phyloP scores from a whole-genome alignment of 129 eudicot species.

The Logfia minima region DNA sequence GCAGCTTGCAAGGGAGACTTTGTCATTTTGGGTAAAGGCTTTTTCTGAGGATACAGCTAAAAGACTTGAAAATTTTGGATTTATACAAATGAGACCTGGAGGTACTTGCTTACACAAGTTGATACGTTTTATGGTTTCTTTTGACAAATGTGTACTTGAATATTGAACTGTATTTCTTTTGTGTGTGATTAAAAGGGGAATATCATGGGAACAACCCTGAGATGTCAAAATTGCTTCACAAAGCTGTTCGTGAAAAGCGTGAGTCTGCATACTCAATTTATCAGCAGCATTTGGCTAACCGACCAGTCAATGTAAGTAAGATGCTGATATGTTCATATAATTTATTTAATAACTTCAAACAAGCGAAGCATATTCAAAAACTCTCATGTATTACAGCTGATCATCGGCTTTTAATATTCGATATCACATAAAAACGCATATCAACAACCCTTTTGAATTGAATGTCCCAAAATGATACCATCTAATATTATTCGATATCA shows the following conservation, averaged over 20 bases:
- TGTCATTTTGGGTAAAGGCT: conserved; percentile 99
- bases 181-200: conserved; percentile 60
- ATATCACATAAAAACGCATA: too few species aligned
- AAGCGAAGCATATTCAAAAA: neutral
- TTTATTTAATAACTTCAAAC: neutral
- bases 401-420: too few species aligned
- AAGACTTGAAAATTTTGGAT: conserved; percentile 96
- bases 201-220: conserved; percentile 99
- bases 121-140: neutral
- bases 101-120: conserved; percentile 42
- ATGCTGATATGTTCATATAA: neutral
- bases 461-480: too few species aligned
- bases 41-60: conserved; percentile 97
- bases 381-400: neutral
- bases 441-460: too few species aligned
- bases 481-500: too few species aligned
- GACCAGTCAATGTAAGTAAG: conserved; percentile 88
- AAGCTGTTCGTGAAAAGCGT: conserved; percentile 96
- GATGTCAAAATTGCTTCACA: conserved; percentile 98
- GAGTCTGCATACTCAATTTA: conserved; percentile 91
- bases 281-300: conserved; percentile 95
- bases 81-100: conserved; percentile 97
- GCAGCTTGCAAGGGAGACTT: conserved; percentile 93
- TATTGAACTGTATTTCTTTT: conserved; percentile 12
- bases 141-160: neutral